Percentiles rank a stretch among this genome's conserved stretches.
phyloP scores from a whole-genome alignment of 2,329 filamentous ascomycete genomes.

The Orbilia javanica region DNA sequence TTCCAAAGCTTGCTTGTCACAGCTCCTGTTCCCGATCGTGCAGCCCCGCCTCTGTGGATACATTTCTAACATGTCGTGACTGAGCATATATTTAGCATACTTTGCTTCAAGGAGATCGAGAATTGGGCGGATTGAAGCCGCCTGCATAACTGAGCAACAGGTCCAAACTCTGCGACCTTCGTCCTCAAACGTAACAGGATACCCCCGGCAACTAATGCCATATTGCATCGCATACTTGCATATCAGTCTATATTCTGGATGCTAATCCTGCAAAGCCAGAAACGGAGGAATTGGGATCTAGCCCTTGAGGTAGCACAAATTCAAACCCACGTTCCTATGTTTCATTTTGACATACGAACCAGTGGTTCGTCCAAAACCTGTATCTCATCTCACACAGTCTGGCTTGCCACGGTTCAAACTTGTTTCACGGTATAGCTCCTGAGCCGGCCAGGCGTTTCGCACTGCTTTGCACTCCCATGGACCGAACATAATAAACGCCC shows the following conservation, averaged over 20 bases:
- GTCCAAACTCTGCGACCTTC: constrained; percentile 2
- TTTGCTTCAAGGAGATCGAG: constrained; percentile 13
- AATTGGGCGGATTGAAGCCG: constrained; percentile 4
- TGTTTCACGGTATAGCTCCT: constrained; percentile 18
- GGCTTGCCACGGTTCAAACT: constrained; percentile 17
- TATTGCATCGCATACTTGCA: constrained; percentile 16
- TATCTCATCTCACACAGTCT: constrained; percentile 18
- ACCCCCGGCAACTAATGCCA: not conserved
- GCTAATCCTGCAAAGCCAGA: constrained; percentile 10
- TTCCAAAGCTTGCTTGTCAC: constrained; percentile 15
- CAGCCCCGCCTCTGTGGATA: constrained; percentile 30
- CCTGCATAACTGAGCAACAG: constrained; percentile 32
- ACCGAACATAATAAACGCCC: constrained; percentile 6
- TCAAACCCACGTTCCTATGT: constrained; percentile 33
- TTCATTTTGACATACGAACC: constrained; percentile 50
- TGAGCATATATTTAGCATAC: constrained; percentile 39
- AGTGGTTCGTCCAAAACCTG: constrained; percentile 13
- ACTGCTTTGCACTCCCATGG: not conserved
- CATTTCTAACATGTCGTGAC: constrained; percentile 3
- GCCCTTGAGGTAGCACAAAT: constrained; percentile 30
- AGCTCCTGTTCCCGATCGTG: not conserved
- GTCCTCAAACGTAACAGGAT: not conserved
- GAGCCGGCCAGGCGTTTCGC: constrained; percentile 14
- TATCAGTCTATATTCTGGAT: not conserved
- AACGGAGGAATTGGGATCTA: constrained; percentile 14